Percentiles rank a stretch among this genome's conserved stretches.
phyloP scores from a whole-genome alignment of 768 basidiomycete genomes.

The Tylopilus vinaceipallidus region DNA sequence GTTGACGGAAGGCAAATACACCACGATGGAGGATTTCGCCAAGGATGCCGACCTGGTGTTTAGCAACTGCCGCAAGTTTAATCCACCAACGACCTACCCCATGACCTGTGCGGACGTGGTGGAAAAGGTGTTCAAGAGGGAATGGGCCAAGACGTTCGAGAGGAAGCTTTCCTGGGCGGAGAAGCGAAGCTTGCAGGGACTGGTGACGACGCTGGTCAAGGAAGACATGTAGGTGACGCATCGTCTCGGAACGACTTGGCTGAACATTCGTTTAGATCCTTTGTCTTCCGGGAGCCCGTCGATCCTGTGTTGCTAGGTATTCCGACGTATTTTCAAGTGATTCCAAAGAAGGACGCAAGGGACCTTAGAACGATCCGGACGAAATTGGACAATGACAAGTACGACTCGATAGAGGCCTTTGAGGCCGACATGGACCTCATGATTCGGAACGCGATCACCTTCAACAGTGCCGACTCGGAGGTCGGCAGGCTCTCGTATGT shows the following conservation, averaged over 20 bases:
- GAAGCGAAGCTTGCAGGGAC: constrained; percentile 70
- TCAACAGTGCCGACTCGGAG: constrained; percentile 82
- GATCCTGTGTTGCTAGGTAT: constrained; percentile 82
- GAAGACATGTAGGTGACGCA: constrained; percentile 57
- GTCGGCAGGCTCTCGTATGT: constrained; percentile 63
- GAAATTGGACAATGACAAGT: constrained; percentile 81
- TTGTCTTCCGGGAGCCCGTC: constrained; percentile 82
- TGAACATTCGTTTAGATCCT: constrained; percentile 46
- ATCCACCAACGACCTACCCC: constrained; percentile 77
- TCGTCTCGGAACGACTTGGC: neutral
- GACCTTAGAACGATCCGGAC: constrained; percentile 80
- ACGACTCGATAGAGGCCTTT: constrained; percentile 73
- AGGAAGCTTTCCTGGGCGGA: constrained; percentile 74
- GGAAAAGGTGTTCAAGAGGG: constrained; percentile 75
- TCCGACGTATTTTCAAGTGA: constrained; percentile 85
- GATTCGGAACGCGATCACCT: constrained; percentile 83
- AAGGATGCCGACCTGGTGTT: constrained; percentile 82
- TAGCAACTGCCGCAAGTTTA: constrained; percentile 90
- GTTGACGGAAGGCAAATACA: constrained; percentile 64
- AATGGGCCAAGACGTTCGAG: constrained; percentile 80
- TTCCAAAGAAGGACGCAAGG: constrained; percentile 81
- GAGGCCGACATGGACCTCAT: constrained; percentile 87
- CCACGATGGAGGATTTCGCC: constrained; percentile 78
- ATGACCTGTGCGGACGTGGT: constrained; percentile 67
- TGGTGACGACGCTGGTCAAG: constrained; percentile 67